These are phyloP conservation scores for Nemania sp. DNA, from an alignment of 2,329 filamentous ascomycete species.

Conservation along the genomic window DNA sequence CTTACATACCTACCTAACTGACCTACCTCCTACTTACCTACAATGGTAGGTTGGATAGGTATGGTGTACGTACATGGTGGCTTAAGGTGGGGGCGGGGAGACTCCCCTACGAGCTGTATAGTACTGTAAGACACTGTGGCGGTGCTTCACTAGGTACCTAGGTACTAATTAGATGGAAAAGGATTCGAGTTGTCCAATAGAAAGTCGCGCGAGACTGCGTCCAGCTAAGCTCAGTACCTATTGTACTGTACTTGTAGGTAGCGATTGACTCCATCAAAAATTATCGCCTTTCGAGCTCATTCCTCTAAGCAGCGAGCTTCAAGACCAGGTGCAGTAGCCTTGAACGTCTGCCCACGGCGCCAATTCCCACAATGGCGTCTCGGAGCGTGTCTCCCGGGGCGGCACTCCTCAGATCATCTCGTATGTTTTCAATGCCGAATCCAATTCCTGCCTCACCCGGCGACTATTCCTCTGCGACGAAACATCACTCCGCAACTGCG, in stretches of 20 bases:
- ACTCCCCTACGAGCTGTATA: neutral
- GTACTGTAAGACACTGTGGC: neutral
- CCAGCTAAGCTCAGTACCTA: neutral
- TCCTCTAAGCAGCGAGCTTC: conserved; percentile 10
- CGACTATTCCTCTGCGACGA: conserved; percentile 61
- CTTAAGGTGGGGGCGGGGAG: neutral
- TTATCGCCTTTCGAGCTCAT: conserved; percentile 27
- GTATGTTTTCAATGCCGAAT: conserved; percentile 87
- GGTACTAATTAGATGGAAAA: neutral
- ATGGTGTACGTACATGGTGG: neutral
- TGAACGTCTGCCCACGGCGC: conserved; percentile 36
- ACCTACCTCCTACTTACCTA: neutral
- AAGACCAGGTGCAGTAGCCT: conserved; percentile 13
- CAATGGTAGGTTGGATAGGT: neutral
- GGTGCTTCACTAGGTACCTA: neutral
- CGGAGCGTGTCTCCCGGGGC: conserved; percentile 69
- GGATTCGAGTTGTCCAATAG: neutral
- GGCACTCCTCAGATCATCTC: conserved; percentile 83
- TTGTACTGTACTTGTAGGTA: neutral
- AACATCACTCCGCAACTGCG: conserved; percentile 72
- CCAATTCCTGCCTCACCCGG: conserved; percentile 73
- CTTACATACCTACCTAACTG: neutral
- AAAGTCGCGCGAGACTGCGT: neutral
- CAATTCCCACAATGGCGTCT: conserved; percentile 43
- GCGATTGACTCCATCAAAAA: conserved; percentile 32